Evolutionary conservation across 176 grass and related monocot species (phyloP), one percentile per base, ranked within the genome.

Genomic region (Carex myosuroides): DNA sequence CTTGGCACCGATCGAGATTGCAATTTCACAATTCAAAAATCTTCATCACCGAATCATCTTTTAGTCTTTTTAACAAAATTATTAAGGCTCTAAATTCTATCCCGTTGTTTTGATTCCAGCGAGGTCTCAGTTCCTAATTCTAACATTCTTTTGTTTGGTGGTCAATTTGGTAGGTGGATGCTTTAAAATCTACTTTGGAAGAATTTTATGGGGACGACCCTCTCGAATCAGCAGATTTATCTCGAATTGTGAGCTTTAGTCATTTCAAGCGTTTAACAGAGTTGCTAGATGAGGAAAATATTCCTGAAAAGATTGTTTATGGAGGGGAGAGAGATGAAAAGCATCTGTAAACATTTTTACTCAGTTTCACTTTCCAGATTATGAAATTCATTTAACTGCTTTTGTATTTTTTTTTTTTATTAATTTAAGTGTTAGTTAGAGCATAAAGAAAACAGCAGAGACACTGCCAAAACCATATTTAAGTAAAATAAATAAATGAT

Each of bases 181-280:
- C 89, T 66, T 86, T 98, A 6, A 93, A 93, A 59, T 80, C 87
- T 10, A 95, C 91, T 13, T 73, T 95, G 2, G 22, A 72, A 53
- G 85, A 68, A 14, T 91, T 93, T 87, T 89, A 87, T 67, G 79
- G 79, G 8, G 22, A 61, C 37, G 29, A 81, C 30, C 79, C 79
- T 21, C 79, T 69, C 8, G 64, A 66, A 60, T 84, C 69, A 1
- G 92, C 89, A 60, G 53, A 82, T 81, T 83, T 89, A 83, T 70
- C 92, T 2, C 84, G 89, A 71, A 86, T 95, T 18, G 58, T 90
- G 64, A 98, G 93, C 41, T 65, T 74, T 54, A 86, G 68, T 22
- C 89, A 95, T 10, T 92, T 98, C 54, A 67, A 85, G 16, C 89
- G 92, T 70, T 76, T 98, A 2, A 58, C 21, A 14, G 59, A 48